These are phyloP conservation scores for Stemphylium vesicarium DNA, from an alignment of 2,329 filamentous ascomycete genomes.

Conservation along the genomic window DNA sequence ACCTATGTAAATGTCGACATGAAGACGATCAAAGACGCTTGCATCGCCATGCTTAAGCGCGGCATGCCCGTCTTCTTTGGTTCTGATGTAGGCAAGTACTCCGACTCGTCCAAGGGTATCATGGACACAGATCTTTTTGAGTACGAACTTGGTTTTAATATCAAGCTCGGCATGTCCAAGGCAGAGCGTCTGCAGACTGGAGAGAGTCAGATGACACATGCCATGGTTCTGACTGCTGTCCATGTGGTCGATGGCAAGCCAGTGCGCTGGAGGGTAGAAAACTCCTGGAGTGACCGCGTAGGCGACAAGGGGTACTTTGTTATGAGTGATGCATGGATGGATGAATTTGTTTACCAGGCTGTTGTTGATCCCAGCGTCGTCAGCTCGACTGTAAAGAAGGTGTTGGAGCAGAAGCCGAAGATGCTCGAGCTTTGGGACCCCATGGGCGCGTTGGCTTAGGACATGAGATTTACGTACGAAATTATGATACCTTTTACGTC, in stretches of 20 bases:
- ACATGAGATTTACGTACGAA: neutral
- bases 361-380: constrained; percentile 74
- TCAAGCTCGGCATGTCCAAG: constrained; percentile 75
- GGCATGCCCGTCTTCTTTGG: constrained; percentile 89
- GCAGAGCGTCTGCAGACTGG: constrained; percentile 74
- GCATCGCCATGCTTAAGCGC: constrained; percentile 77
- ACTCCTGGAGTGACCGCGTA: constrained; percentile 75
- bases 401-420: constrained; percentile 72
- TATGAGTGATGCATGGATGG: constrained; percentile 75
- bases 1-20: constrained; percentile 86
- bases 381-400: constrained; percentile 69
- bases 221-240: constrained; percentile 88
- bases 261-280: constrained; percentile 85
- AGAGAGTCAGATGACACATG: constrained; percentile 86
- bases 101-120: constrained; percentile 70
- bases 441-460: constrained; percentile 71
- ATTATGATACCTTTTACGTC: neutral
- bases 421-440: constrained; percentile 74
- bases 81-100: constrained; percentile 84
- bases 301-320: constrained; percentile 87
- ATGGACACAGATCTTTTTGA: constrained; percentile 81
- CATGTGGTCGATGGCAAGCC: constrained; percentile 72
- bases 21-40: constrained; percentile 72
- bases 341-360: constrained; percentile 80
- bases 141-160: constrained; percentile 84